A percentile compares a stretch with the other conserved stretches of the same genome.
Evolutionary conservation across 73 alveolate genomes (phyloP).

Genomic region (Paramecium primaurelia): DNA sequence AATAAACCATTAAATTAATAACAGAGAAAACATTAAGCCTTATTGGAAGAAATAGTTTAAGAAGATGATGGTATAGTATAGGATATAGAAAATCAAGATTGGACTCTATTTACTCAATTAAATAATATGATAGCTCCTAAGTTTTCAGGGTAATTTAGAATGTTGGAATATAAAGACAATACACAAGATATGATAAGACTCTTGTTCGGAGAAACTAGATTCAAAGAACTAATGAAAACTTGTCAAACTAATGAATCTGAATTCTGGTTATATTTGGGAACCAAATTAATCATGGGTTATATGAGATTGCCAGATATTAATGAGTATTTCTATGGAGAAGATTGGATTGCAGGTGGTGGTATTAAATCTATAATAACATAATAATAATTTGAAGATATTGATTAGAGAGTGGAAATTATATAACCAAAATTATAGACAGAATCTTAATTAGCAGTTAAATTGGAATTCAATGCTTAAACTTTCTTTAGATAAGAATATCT

Average conservation of each 20-base stretch:
- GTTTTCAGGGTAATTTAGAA: not conserved
- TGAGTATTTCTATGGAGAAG: conserved; percentile 22
- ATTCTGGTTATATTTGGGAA: conserved; percentile 29
- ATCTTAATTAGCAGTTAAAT: not conserved
- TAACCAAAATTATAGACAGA: not conserved
- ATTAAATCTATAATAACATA: not conserved
- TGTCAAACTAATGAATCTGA: not conserved
- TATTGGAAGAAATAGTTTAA: not conserved
- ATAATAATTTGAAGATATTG: not conserved
- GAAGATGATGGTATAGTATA: not conserved
- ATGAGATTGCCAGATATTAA: conserved; percentile 1
- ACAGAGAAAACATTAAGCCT: not conserved
- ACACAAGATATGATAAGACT: not conserved
- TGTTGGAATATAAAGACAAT: not conserved
- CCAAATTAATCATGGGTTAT: not conserved
- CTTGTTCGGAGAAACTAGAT: not conserved
- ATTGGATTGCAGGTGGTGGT: conserved; percentile 45
- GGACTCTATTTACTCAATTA: not conserved
- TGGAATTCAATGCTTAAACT: not conserved
- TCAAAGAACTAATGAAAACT: not conserved
- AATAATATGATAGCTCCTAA: not conserved
- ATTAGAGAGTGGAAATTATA: not conserved
- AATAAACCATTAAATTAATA: not conserved
- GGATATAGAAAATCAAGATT: not conserved
- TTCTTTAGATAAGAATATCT: not conserved